These are phyloP conservation scores for Salix caprea DNA, from an alignment of 345 rosid genomes.

Conservation along the genomic window DNA sequence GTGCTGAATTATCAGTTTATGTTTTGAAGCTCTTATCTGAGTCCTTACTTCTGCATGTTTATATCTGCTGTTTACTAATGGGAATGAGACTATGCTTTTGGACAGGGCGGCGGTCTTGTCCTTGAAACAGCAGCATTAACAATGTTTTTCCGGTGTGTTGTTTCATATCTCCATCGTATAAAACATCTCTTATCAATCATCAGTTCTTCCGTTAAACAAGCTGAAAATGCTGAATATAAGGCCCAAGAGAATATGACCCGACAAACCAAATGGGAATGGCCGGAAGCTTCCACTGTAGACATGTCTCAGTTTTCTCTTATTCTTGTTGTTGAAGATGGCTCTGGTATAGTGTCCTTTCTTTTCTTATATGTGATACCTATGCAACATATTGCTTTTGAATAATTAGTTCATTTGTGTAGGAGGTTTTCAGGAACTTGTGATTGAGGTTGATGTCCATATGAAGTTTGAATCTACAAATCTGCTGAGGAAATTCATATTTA, in stretches of 20 bases:
- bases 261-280: constrained; percentile 30
- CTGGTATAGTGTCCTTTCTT: constrained; percentile 43
- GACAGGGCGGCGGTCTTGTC: constrained; percentile 74
- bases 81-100: constrained; percentile 32
- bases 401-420: constrained; percentile 35
- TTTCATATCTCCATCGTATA: constrained; percentile 35
- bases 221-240: constrained; percentile 31
- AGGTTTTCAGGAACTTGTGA: constrained; percentile 54
- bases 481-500: constrained; percentile 47
- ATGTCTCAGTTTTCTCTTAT: constrained; percentile 54
- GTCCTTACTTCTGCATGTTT: constrained; percentile 1
- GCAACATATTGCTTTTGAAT: constrained; percentile 14
- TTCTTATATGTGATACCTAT: constrained; percentile 10
- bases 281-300: constrained; percentile 42
- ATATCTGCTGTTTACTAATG: constrained; percentile 11
- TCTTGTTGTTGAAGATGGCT: constrained; percentile 53
- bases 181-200: constrained; percentile 30
- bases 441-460: constrained; percentile 51
- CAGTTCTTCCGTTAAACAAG: constrained; percentile 26
- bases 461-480: constrained; percentile 41
- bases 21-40: constrained; percentile 1
- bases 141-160: constrained; percentile 41
- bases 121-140: constrained; percentile 59
- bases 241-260: constrained; percentile 31
- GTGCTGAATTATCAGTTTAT: neutral